Evolutionary conservation across 2,329 filamentous ascomycete genomes (phyloP).

Genomic region (Cytospora mali): DNA sequence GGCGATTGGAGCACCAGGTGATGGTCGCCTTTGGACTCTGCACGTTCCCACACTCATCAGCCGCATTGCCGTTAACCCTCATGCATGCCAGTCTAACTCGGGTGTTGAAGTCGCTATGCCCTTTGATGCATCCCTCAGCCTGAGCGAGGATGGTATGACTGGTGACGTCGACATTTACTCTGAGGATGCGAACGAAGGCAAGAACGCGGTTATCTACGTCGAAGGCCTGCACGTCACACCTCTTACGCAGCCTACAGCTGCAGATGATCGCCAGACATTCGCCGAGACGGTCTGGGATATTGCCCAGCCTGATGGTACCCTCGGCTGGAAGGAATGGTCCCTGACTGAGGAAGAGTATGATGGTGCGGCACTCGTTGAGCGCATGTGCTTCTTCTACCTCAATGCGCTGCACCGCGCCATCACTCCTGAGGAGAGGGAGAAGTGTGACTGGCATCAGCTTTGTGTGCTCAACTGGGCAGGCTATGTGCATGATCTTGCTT

Average conservation of each 20-base stretch:
- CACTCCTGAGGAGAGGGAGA: no score
- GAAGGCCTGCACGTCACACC: slow-evolving; percentile 22
- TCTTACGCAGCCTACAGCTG: slow-evolving; percentile 19
- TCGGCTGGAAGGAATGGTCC: neutral
- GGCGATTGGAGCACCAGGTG: slow-evolving; percentile 13
- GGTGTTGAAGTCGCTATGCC: no score
- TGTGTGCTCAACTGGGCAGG: no score
- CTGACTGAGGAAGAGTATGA: slow-evolving; percentile 13
- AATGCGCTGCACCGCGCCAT: no score
- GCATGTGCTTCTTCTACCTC: no score
- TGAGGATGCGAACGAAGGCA: slow-evolving; percentile 5
- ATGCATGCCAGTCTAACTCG: slow-evolving; percentile 3
- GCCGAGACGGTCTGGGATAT: slow-evolving; percentile 19
- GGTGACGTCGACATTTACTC: slow-evolving; percentile 22
- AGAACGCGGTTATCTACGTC: slow-evolving; percentile 23
- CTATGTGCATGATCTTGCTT: no score
- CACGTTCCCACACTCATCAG: slow-evolving; percentile 17
- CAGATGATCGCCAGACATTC: slow-evolving; percentile 24
- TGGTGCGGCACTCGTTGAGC: no score
- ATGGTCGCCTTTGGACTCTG: slow-evolving; percentile 10
- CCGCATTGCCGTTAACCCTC: slow-evolving; percentile 15
- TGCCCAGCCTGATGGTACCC: slow-evolving; percentile 10
- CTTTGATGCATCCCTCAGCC: neutral
- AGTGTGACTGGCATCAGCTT: no score
- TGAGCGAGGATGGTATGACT: slow-evolving; percentile 6